phyloP scores from a whole-genome alignment of 441 rosid species.

The Pelargonium citronellum region DNA sequence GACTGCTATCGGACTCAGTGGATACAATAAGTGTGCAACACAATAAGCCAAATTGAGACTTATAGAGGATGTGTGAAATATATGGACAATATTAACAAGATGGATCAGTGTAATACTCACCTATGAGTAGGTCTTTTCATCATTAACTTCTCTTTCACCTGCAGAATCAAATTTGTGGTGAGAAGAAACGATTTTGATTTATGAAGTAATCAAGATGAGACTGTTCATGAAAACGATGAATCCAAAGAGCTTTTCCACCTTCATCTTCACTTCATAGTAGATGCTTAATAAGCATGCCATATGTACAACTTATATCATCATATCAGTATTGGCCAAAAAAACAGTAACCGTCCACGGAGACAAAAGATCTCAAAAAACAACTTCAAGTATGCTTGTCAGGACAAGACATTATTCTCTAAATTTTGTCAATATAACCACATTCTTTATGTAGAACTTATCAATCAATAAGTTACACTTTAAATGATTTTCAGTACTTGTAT shows the following conservation, averaged over 20 bases:
- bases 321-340: too few relatives aligned
- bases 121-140: constrained; percentile 74
- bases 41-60: neutral
- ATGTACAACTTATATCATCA: neutral
- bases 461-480: too few relatives aligned
- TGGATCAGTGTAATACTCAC: constrained; percentile 30
- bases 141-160: constrained; percentile 73
- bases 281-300: neutral
- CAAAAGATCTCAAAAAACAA: too few relatives aligned
- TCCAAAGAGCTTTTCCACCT: neutral
- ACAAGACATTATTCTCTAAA: too few relatives aligned
- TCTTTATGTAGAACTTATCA: too few relatives aligned
- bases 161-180: constrained; percentile 30
- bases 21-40: neutral
- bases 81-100: neutral
- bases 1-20: neutral
- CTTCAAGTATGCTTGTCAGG: too few relatives aligned
- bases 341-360: too few relatives aligned
- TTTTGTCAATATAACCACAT: too few relatives aligned
- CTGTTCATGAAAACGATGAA: neutral
- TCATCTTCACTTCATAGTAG: neutral
- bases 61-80: neutral
- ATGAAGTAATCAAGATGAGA: neutral
- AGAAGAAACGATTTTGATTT: constrained; percentile 19
- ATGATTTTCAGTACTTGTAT: too few relatives aligned